These are phyloP conservation scores for Penicillium samsonianum DNA, from an alignment of 495 filamentous ascomycete genomes.

Conservation along the genomic window DNA sequence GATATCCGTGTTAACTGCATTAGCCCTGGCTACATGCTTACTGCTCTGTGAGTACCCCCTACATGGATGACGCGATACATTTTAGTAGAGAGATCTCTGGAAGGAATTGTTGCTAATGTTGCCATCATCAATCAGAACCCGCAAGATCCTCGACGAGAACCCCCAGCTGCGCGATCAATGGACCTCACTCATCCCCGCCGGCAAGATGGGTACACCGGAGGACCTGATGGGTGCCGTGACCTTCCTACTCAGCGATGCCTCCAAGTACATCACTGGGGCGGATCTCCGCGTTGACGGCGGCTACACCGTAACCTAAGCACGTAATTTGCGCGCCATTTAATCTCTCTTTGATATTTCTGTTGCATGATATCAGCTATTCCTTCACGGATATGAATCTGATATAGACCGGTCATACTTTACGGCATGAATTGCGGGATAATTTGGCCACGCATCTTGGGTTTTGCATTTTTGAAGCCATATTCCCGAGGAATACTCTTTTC, in stretches of 20 bases:
- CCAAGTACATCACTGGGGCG: constrained; percentile 83
- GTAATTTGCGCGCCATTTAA: not conserved
- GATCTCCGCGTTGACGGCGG: constrained; percentile 90
- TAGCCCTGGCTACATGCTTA: constrained; percentile 91
- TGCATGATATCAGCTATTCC: not conserved
- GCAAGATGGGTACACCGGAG: constrained; percentile 87
- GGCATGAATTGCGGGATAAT: not conserved
- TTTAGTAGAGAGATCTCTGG: constrained; percentile 20
- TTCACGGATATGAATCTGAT: not conserved
- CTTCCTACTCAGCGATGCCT: constrained; percentile 85
- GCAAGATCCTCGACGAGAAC: constrained; percentile 92
- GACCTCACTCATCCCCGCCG: constrained; percentile 87
- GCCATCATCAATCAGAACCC: constrained; percentile 58
- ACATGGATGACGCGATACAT: not conserved
- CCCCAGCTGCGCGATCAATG: constrained; percentile 83
- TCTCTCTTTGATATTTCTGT: not conserved
- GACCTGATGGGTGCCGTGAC: constrained; percentile 93
- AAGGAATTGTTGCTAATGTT: constrained; percentile 17
- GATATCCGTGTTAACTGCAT: constrained; percentile 91
- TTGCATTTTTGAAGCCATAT: not conserved
- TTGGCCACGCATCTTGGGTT: not conserved
- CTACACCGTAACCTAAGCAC: constrained; percentile 77
- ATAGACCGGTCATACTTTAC: not conserved
- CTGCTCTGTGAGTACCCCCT: constrained; percentile 64
- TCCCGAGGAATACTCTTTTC: not conserved